Evolutionary conservation across 495 filamentous ascomycete genomes (phyloP).

Genomic region (Penicillium lividum): DNA sequence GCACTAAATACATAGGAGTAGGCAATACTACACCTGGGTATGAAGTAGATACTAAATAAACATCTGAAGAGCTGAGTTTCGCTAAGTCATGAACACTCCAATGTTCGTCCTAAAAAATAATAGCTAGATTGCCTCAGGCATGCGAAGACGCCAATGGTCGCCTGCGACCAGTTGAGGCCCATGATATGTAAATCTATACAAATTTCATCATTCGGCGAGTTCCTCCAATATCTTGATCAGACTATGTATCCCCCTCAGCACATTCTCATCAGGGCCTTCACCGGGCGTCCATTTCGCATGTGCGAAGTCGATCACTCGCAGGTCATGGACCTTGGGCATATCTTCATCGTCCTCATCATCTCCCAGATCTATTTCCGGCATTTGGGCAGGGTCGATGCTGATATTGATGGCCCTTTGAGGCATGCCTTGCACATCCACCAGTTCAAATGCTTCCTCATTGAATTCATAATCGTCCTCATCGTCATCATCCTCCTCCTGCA

Average conservation of each 20-base stretch:
- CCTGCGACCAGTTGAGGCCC: slow-evolving; percentile 32
- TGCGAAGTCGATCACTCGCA: slow-evolving; percentile 96
- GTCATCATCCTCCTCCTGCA: slow-evolving; percentile 51
- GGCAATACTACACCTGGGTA: no score
- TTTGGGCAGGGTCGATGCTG: slow-evolving; percentile 34
- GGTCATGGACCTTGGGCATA: slow-evolving; percentile 71
- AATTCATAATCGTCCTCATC: slow-evolving; percentile 61
- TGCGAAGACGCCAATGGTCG: slow-evolving; percentile 17
- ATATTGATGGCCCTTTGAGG: slow-evolving; percentile 42
- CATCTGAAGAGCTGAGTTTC: not conserved
- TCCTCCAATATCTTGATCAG: slow-evolving; percentile 69
- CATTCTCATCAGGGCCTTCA: slow-evolving; percentile 84
- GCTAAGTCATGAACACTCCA: not conserved
- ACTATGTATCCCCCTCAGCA: slow-evolving; percentile 72
- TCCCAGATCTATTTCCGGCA: slow-evolving; percentile 40
- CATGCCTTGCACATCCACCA: slow-evolving; percentile 34
- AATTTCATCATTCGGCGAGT: slow-evolving; percentile 41
- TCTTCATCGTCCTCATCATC: slow-evolving; percentile 68
- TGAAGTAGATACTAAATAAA: no score
- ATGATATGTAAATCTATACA: slow-evolving; percentile 10
- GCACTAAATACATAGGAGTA: no score
- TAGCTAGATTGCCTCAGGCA: slow-evolving; percentile 3
- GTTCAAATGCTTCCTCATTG: slow-evolving; percentile 35
- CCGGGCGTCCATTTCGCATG: slow-evolving; percentile 88
- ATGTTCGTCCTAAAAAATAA: not conserved